Base-by-base conservation (phyloP, 192 early-diverging fungal genomes). In the Coemansia sp. region DNA sequence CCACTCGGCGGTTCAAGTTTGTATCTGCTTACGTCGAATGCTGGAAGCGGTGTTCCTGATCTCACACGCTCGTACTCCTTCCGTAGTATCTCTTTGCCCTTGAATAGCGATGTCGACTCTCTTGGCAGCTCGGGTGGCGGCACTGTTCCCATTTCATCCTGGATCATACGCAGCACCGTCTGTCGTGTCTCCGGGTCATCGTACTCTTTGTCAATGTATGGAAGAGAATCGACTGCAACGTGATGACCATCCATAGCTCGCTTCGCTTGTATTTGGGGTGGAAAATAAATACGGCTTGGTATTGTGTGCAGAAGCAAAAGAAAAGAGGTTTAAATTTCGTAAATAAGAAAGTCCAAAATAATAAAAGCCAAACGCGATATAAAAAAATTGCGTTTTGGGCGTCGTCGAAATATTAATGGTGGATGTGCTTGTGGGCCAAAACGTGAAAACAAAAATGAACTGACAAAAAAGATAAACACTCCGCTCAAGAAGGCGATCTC, bases 121-220 rank as follows among this genome's bases (percentile, higher is more conserved):
- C 62, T 73, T 8, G 74, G 79, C n/a, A 74, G 50, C 5, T 33
- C 23, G 17, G 78, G 78, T 45, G 72, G 73, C 8, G 78, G 52
- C 59, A 80, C 62, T 19, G 63, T 59, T 0, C 46, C 58, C 78
- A 80, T 80, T 49, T 82, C 79, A 4, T 70, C 62, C 45, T 82
- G 67, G 23, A 82, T 67, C 46, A 76, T 55, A 19, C 36, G 49
- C 9, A 70, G 46, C 0, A 82, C 74, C 20, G 38, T 63, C 22
- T 69, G 63, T 33, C 74, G 69, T 32, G 50, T 36, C 4, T 29
- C 34, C 13, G 74, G 70, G 14, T 81, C 74, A 29, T 75, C 73
- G 40, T 81, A 81, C 11, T 81, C 79, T 60, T 73, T 76, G 67
- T 81, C 79, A 14, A 81, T 76, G 38, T 81, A 81, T 32, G 79